Evolutionary conservation across 768 basidiomycete genomes (phyloP).

Genomic region (Fistulinella prunicolor): DNA sequence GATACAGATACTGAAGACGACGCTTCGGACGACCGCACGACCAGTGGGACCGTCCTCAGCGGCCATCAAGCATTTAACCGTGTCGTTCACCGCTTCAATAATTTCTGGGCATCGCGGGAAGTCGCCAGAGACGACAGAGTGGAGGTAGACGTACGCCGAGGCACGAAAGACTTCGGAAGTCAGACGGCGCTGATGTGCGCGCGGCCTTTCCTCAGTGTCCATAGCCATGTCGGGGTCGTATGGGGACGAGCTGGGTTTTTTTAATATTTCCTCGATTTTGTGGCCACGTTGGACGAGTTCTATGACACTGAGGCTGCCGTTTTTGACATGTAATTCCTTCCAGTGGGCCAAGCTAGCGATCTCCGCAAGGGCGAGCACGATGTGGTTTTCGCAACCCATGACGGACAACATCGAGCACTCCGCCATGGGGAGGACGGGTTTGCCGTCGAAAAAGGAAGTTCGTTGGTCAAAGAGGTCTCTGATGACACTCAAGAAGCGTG

Average conservation of each 20-base stretch:
- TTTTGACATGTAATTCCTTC: constrained; percentile 46
- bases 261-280: constrained; percentile 45
- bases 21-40: constrained; percentile 66
- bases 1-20: constrained; percentile 75
- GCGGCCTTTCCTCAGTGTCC: constrained; percentile 4
- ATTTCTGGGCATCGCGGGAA: constrained; percentile 66
- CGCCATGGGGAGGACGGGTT: constrained; percentile 37
- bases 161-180: constrained; percentile 69
- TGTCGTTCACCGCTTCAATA: constrained; percentile 48
- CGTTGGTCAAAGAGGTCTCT: constrained; percentile 47
- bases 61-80: constrained; percentile 44
- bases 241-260: constrained; percentile 13
- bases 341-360: constrained; percentile 62
- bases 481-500: constrained; percentile 57
- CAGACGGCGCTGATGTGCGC: constrained; percentile 38
- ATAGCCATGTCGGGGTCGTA: background rate
- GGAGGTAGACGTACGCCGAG: constrained; percentile 71
- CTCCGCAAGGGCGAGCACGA: constrained; percentile 78
- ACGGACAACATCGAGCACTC: constrained; percentile 73
- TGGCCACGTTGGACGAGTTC: constrained; percentile 54
- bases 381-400: constrained; percentile 82
- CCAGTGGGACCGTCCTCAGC: constrained; percentile 38
- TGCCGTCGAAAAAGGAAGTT: constrained; percentile 24
- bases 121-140: constrained; percentile 74
- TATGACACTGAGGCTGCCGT: constrained; percentile 54